Percentiles rank a stretch among this genome's conserved stretches.
phyloP scores from a whole-genome alignment of 305 asterid genomes.

The Salvia sclarea region DNA sequence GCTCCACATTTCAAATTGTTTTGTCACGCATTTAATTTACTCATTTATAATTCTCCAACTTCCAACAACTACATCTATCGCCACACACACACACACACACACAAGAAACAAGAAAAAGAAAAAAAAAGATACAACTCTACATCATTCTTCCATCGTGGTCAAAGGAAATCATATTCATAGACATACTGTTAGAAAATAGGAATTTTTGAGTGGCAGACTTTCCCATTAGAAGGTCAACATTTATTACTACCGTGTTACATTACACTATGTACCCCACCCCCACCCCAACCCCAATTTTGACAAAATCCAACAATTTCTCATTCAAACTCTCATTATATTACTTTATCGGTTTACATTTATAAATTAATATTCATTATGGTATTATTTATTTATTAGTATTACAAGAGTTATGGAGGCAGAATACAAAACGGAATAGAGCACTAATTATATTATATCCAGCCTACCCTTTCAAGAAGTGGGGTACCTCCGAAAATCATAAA shows the following conservation, averaged over 20 bases:
- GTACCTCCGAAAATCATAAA: background rate
- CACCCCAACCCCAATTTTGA: too few relatives aligned
- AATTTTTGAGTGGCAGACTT: background rate
- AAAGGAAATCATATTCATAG: background rate
- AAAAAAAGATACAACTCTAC: too few relatives aligned
- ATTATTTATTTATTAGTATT: too few relatives aligned
- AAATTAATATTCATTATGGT: too few relatives aligned
- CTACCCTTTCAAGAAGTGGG: background rate
- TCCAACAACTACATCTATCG: constrained; percentile 9
- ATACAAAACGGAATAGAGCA: background rate
- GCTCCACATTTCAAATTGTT: background rate
- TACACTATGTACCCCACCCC: too few relatives aligned
- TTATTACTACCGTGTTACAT: too few relatives aligned
- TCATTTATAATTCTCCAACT: constrained; percentile 2
- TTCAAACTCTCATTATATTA: background rate
- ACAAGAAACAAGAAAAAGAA: background rate
- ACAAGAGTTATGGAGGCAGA: too few relatives aligned
- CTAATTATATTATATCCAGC: background rate
- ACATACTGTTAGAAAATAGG: too few relatives aligned
- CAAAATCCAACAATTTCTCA: background rate
- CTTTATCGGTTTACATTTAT: too few relatives aligned
- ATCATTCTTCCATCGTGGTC: background rate
- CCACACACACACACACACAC: background rate
- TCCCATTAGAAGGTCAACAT: constrained; percentile 7
- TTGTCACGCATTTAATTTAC: background rate